phyloP scores from a whole-genome alignment of 257 asterid species.

The Nicotiana sylvestris region DNA sequence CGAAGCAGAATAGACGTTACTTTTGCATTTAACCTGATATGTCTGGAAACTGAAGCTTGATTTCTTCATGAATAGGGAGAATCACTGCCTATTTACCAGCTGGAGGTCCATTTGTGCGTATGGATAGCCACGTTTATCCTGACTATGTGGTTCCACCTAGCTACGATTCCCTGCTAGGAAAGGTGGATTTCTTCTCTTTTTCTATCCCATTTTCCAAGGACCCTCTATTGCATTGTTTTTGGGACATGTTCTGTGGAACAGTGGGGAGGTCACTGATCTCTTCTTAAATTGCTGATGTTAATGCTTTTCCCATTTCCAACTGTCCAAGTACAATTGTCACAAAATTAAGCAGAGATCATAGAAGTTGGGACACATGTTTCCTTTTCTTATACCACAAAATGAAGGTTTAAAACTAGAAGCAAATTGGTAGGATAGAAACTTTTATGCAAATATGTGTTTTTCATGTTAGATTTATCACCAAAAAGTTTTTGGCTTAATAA shows the following conservation, averaged over 20 bases:
- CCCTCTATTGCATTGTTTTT: neutral
- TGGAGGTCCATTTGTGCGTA: constrained; percentile 97
- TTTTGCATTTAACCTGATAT: neutral
- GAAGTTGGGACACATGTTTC: neutral
- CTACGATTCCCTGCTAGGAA: constrained; percentile 96
- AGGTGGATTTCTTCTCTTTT: constrained; percentile 36
- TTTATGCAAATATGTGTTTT: neutral
- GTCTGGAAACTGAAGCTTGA: constrained; percentile 7
- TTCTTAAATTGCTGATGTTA: neutral
- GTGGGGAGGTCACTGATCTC: neutral
- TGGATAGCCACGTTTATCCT: constrained; percentile 99
- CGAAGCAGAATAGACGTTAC: neutral
- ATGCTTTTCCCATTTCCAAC: neutral
- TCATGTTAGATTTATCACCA: neutral
- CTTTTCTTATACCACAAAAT: neutral
- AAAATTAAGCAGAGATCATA: neutral
- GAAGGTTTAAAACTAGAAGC: neutral
- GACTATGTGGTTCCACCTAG: constrained; percentile 99
- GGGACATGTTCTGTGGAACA: neutral
- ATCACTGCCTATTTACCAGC: constrained; percentile 91
- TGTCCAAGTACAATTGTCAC: neutral
- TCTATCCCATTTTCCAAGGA: neutral
- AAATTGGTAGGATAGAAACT: neutral
- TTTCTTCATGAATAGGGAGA: constrained; percentile 57
- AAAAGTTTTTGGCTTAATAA: neutral